Evolutionary conservation across 2,329 filamentous ascomycete genomes (phyloP), one percentile per base, ranked within the genome.

Genomic region (Pseudogymnoascus sp.): DNA sequence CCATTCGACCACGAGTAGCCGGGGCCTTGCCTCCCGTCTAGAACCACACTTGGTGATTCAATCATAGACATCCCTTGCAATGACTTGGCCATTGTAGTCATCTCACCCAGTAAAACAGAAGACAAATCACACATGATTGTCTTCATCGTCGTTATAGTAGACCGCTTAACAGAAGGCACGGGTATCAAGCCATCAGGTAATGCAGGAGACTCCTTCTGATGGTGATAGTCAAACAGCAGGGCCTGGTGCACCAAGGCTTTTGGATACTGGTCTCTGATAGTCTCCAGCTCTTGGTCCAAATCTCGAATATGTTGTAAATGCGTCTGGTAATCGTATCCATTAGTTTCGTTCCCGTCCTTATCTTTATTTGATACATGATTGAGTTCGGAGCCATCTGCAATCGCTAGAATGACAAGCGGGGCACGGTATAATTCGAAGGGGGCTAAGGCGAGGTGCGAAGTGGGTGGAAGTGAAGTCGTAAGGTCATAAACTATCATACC

Each of bases 401-500:
- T 81, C 2, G 91, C 93, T 67, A 99, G 84, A 25, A 98, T 82
- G 62, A 90, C 85, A 63, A 97, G 81, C 7, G 92, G 89, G 74
- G 96, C 91, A 70, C 93, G 85, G 75, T 91, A 96, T 48, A 93
- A 80, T 75, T 99, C 95, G 79, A 97, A 97, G 0, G 95, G 93
- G 39, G 89, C 89, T 43, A 96, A 79, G 19, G 90, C 84, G 48
- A 91, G 80, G 73, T 96, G 91, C 34, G 90, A 91, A 34, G 87
- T 83, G n/a, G 90, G 87, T 23, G 92, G 89, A 63, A 89, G 81
- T 71, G 92, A 88, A 66, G 90, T 92, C 65, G 90, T 87, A 67
- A 97, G 83, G 74, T 96, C 90, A 81, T 95, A 97, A 71, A 97
- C 83, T 66, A 98, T 89, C 72, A 88, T 87, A 66, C 93, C 93